Conservation (phyloP, 2,329 filamentous ascomycete species). For the Talaromyces sp. region DNA sequence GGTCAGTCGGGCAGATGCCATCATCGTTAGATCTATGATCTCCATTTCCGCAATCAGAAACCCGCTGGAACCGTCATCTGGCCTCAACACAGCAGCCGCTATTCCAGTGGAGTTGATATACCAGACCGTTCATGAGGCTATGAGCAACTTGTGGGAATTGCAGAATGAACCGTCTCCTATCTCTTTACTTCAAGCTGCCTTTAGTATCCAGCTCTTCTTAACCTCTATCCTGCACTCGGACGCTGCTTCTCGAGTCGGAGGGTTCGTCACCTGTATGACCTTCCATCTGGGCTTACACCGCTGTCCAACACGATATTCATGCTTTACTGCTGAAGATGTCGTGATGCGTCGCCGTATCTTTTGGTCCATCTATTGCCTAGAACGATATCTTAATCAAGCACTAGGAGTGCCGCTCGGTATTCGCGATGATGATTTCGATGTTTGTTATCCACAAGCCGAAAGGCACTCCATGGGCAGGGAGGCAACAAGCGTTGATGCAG, state of each 20-base stretch:
- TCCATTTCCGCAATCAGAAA: not conserved
- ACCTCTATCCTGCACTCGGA: not conserved
- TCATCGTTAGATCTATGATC: not conserved
- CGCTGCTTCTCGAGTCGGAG: not conserved
- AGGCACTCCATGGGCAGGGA: not conserved
- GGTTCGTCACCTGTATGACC: not conserved
- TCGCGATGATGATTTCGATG: not conserved
- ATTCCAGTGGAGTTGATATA: not conserved
- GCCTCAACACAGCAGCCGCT: not conserved
- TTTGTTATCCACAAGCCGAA: not conserved
- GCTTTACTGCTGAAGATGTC: not conserved
- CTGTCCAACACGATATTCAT: not conserved
- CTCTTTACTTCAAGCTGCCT: not conserved
- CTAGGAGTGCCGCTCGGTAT: not conserved
- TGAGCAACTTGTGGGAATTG: not conserved
- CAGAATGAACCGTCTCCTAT: not conserved
- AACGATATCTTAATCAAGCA: not conserved
- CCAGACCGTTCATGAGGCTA: not conserved
- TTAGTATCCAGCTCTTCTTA: not conserved
- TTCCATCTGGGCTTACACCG: not conserved
- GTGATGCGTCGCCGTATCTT: conserved; percentile 1
- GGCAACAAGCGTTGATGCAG: not conserved
- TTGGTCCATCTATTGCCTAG: not conserved
- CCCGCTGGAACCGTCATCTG: not conserved
- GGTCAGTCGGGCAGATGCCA: not conserved